phyloP scores from a whole-genome alignment of 495 filamentous ascomycete species.

The Neurospora pannonica region DNA sequence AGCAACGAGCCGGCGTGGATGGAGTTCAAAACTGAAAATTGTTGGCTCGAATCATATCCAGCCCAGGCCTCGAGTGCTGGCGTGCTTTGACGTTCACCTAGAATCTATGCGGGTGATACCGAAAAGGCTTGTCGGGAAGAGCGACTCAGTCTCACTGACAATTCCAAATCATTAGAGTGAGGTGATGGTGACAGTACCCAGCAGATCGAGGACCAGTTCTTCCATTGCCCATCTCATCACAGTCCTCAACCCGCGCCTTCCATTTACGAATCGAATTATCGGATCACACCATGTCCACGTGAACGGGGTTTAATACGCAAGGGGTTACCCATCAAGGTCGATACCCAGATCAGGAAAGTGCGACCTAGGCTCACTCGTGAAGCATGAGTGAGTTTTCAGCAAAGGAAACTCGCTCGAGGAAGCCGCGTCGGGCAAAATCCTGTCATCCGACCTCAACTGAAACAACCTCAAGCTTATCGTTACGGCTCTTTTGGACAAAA shows the following conservation, averaged over 20 bases:
- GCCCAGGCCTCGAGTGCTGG: not conserved
- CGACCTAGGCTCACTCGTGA: not conserved
- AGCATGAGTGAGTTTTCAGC: not conserved
- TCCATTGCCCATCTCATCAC: not conserved
- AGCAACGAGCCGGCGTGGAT: not conserved
- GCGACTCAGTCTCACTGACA: not conserved
- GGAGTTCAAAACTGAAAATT: not conserved
- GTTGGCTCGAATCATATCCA: not conserved
- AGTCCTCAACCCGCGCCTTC: not conserved
- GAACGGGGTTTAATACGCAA: not conserved
- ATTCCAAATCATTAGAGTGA: not conserved
- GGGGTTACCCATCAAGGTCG: not conserved
- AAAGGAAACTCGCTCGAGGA: not conserved
- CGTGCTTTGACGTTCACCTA: not conserved
- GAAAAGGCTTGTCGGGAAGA: not conserved
- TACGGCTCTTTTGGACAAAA: not conserved
- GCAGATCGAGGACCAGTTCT: not conserved
- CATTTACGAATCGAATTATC: not conserved
- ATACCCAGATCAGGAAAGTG: not conserved
- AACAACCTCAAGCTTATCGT: not conserved
- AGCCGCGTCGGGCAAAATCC: not conserved
- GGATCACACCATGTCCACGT: not conserved
- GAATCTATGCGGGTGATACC: not conserved
- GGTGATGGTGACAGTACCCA: not conserved
- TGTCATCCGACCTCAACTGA: not conserved